Conservation (phyloP, 345 rosid genomes). For the Gossypium thurberi region DNA sequence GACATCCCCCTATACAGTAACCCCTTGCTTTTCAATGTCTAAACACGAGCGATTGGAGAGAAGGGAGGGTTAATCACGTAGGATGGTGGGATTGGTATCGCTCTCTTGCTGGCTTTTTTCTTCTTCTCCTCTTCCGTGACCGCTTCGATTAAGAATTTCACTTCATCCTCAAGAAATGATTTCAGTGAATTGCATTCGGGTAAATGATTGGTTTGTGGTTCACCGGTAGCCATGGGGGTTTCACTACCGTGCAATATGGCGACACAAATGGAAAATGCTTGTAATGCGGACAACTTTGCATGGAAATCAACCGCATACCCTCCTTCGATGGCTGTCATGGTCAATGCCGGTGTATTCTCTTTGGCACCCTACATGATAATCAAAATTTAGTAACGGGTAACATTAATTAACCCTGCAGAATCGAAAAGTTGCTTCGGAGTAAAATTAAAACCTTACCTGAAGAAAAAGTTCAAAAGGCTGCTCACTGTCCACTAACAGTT, state of each 20-base stretch:
- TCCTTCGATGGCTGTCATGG: conserved; percentile 48
- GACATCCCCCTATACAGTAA: not conserved
- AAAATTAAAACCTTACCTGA: conserved; percentile 41
- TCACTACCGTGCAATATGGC: conserved; percentile 57
- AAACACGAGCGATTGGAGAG: conserved; percentile 88
- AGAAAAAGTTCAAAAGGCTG: conserved; percentile 56
- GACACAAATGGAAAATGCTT: conserved; percentile 85
- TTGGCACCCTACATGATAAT: conserved; percentile 50
- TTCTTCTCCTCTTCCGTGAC: conserved; percentile 46
- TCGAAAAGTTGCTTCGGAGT: not conserved
- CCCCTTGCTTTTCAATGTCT: conserved; percentile 7
- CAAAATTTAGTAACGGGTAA: not conserved
- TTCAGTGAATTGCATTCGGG: conserved; percentile 49
- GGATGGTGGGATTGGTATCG: conserved; percentile 41
- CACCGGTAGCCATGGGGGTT: conserved; percentile 25
- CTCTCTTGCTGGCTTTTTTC: conserved; percentile 29
- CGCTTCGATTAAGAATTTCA: conserved; percentile 52
- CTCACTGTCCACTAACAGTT: conserved; percentile 36
- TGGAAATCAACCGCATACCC: conserved; percentile 82
- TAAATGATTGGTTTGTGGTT: conserved; percentile 29
- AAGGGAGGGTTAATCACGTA: conserved; percentile 78
- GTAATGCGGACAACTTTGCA: conserved; percentile 78
- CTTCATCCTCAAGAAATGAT: conserved; percentile 63
- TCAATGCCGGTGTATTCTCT: conserved; percentile 60
- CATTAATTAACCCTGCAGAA: not conserved